Evolutionary conservation across 805 yeast genomes (phyloP), one percentile per base, ranked within the genome.

Genomic region (Candida silvatica): DNA sequence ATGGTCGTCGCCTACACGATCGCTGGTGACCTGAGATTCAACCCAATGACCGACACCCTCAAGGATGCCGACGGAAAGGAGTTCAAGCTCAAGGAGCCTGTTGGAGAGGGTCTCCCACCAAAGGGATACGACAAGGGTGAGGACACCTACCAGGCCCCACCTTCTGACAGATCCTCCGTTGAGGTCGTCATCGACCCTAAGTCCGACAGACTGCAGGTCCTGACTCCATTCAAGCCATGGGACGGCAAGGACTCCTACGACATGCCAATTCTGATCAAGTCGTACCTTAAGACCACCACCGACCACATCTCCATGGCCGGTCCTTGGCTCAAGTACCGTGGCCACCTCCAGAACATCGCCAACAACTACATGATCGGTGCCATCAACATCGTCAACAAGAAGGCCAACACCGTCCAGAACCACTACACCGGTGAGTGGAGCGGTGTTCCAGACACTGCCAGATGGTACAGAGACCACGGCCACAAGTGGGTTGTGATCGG

Each of bases 331-430:
- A 90, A 90, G 74, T 90, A 90, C 90, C 85, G 97, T 76, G 98
- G 98, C 69, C 98, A 90, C 73, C 76, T 90, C 71, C 90, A 87
- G 73, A 90, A 90, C 80, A 92, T 90, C 61, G 87, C 97, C 50
- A 87, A 90, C 78, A 90, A 92, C 77, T 90, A 92, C 72, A 88
- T 90, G 95, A 90, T 90, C 74, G 98, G 98, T 74, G 97, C 97
- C 50, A 88, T 79, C 63, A 90, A 90, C 69, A 88, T 88, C 59
- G 97, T 82, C 71, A 90, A 90, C 68, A 83, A 80, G 49, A 85
- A 90, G 75, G 95, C 94, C 48, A 90, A 90, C 84, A 68, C 69
- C 55, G 77, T 92, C 49, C 83, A 74, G 73, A 86, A 90, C 76
- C 80, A 73, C 58, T 77, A 79, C 79, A 90, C 94, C 55, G 94